Base-by-base conservation (phyloP, 345 rosid genomes). In the Arabis alpina region DNA sequence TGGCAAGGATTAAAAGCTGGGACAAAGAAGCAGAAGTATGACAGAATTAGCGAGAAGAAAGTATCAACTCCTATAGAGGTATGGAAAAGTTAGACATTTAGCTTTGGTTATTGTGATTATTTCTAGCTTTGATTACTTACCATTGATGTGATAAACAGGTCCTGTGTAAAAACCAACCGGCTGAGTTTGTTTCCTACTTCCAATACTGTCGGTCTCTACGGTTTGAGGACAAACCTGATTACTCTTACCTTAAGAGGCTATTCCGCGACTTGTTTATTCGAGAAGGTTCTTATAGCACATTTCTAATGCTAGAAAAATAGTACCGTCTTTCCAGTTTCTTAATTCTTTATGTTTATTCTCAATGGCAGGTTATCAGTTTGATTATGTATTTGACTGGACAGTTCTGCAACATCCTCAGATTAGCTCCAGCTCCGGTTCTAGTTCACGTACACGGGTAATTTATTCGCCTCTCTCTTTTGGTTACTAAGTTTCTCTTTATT, bases 1-100 rank as follows among this genome's bases (percentile, higher is more conserved):
- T 89, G 95, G 95, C 95, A 89, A 40, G 92, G 95, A 60, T 60
- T 89, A 73, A 89, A 80, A 77, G 95, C 95, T 60, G 95, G 88
- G 70, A 89, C 95, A 10, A 88, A 88, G 80, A 85, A 85, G 78
- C 95, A 88, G 77, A 88, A 88, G 59, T 88, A 88, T 61, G 95
- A 89, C 66, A 86, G 81, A 79, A 89, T 89, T 68, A 85, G 95
- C 47, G 92, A 87, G 69, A 89, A 89, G 83, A 89, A 89, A 82
- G 90, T 83, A 54, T 79, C 92, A 75, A 89, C 92, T 75, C 78
- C 92, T 8, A 77, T 85, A 58, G 95, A 87, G 92, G 95, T 89
- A 76, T 44, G 0, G 40, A 4, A 6, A 47, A 58, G 34, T 45
- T 24, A 6, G 7, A 32, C 48, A 23, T n/a, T 36, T 36, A 25